Percentiles rank a stretch among this genome's conserved stretches.
Conservation (phyloP, 129 eudicot genomes). For the Pittosporum tobira region DNA sequence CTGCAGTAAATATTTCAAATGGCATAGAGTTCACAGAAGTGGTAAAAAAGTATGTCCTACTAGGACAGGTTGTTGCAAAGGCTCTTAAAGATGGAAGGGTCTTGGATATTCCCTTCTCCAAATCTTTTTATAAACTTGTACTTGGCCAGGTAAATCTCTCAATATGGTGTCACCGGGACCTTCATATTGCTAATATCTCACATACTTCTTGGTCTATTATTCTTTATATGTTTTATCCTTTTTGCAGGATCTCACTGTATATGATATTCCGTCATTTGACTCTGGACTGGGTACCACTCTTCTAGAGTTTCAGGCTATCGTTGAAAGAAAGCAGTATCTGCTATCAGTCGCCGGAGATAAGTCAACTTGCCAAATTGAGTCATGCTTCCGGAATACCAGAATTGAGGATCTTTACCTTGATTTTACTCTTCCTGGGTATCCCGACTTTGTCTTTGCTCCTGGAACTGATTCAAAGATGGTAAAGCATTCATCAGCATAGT, state of each 20-base stretch:
- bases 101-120: constrained; percentile 80
- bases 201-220: neutral
- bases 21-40: constrained; percentile 50
- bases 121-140: constrained; percentile 70
- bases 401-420: constrained; percentile 83
- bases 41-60: constrained; percentile 52
- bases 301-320: constrained; percentile 74
- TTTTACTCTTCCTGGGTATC: constrained; percentile 91
- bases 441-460: constrained; percentile 49
- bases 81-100: constrained; percentile 94
- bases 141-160: constrained; percentile 66
- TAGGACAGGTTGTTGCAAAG: constrained; percentile 79
- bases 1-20: constrained; percentile 22
- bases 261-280: constrained; percentile 82
- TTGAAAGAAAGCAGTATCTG: constrained; percentile 46
- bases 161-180: constrained; percentile 11
- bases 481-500: constrained; percentile 13
- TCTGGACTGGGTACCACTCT: constrained; percentile 65
- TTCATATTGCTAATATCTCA: neutral
- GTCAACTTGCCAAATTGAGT: constrained; percentile 23
- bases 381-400: constrained; percentile 42
- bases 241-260: constrained; percentile 64
- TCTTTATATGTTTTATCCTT: neutral
- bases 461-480: constrained; percentile 51
- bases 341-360: constrained; percentile 23